A percentile compares a stretch with the other conserved stretches of the same genome.
These are phyloP conservation scores for Sporothrix phasma DNA, from an alignment of 2,329 filamentous ascomycete species.

Conservation along the genomic window DNA sequence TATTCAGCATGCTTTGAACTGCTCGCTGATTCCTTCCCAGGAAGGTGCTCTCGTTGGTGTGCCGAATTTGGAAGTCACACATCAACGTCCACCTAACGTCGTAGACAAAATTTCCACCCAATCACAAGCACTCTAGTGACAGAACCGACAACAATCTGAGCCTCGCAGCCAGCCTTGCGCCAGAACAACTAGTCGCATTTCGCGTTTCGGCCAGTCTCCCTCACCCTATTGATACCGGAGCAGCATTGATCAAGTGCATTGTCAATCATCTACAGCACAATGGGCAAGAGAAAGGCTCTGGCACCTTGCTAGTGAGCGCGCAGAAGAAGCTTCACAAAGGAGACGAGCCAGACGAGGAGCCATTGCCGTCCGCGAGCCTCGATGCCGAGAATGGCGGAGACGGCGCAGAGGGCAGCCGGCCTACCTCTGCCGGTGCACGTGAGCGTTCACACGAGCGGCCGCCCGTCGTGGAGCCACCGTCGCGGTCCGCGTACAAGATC, in stretches of 20 bases:
- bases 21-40: not conserved
- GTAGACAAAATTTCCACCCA: not conserved
- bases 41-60: not conserved
- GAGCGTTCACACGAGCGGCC: too few relatives aligned
- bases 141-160: not conserved
- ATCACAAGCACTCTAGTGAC: not conserved
- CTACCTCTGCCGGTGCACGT: not conserved
- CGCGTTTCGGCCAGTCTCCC: not conserved
- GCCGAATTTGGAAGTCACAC: too few relatives aligned
- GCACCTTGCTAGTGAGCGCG: not conserved
- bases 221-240: not conserved
- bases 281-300: not conserved
- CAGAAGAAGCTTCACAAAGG: not conserved
- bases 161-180: not conserved
- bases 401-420: not conserved
- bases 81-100: not conserved
- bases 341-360: not conserved
- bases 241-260: not conserved
- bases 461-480: not conserved
- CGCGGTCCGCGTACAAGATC: slow-evolving; percentile 10
- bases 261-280: not conserved
- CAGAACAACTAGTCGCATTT: not conserved
- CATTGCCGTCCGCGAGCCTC: not conserved
- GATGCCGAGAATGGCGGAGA: not conserved
- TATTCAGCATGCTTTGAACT: too few relatives aligned